Percentiles rank a stretch among this genome's conserved stretches.
phyloP scores from a whole-genome alignment of 2,329 filamentous ascomycete genomes.

The Colletotrichum sansevieriae region DNA sequence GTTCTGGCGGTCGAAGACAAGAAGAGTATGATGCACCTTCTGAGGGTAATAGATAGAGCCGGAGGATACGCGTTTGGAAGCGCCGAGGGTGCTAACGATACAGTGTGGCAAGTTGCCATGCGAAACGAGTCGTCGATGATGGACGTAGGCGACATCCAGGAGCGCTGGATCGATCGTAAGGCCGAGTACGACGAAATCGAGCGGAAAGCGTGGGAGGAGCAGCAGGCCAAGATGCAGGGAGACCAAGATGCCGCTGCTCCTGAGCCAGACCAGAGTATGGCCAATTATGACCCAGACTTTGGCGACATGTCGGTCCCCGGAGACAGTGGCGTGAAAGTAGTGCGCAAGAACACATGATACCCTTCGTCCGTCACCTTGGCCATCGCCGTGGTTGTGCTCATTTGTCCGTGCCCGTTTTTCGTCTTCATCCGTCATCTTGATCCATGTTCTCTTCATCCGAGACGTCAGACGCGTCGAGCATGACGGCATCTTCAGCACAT shows the following conservation, averaged over 20 bases:
- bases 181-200: constrained; percentile 89
- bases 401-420: too few relatives aligned
- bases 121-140: constrained; percentile 79
- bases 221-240: constrained; percentile 72
- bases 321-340: constrained; percentile 78
- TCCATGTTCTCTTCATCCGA: constrained; percentile 62
- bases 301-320: constrained; percentile 65
- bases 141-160: constrained; percentile 91
- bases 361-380: constrained; percentile 51
- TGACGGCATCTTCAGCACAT: constrained; percentile 72
- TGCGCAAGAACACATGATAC: constrained; percentile 72
- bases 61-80: constrained; percentile 93
- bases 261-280: constrained; percentile 48
- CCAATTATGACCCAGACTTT: constrained; percentile 61
- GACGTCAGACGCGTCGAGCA: constrained; percentile 55
- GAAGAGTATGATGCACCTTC: constrained; percentile 92
- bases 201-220: constrained; percentile 79
- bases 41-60: constrained; percentile 91
- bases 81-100: constrained; percentile 93
- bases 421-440: constrained; percentile 58
- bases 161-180: constrained; percentile 93
- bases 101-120: constrained; percentile 97
- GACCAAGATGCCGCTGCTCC: constrained; percentile 45
- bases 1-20: constrained; percentile 97
- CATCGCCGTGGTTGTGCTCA: too few relatives aligned